Conservation (phyloP, 257 asterid species). For the Coffea canephora region DNA sequence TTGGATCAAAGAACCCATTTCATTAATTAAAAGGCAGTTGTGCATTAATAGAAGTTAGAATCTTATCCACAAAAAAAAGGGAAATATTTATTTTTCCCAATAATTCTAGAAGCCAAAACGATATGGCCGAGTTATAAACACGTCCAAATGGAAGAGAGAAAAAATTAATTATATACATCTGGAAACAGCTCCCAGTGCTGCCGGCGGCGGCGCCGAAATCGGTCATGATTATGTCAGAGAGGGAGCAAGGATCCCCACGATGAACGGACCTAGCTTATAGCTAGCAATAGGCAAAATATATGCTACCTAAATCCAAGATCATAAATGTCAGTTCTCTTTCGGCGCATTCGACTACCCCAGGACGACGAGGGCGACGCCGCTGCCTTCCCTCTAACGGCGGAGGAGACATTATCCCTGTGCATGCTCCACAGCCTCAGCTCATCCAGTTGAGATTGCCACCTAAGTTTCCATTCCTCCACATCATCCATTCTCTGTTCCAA, state of each 20-base stretch:
- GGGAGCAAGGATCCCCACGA: neutral
- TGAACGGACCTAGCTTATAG: neutral
- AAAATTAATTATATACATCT: too few species aligned
- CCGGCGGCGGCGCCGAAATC: neutral
- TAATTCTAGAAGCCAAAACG: neutral
- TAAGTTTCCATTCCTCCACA: conserved; percentile 29
- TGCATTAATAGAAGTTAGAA: neutral
- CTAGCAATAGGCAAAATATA: too few species aligned
- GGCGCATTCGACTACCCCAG: conserved; percentile 50
- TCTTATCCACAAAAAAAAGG: neutral
- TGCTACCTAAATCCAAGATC: conserved; percentile 7
- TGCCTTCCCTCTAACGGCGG: conserved; percentile 6
- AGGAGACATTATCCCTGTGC: neutral
- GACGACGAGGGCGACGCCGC: conserved; percentile 21
- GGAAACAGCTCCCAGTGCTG: neutral
- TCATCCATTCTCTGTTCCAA: conserved; percentile 27
- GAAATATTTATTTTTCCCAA: too few species aligned
- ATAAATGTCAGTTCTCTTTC: conserved; percentile 14
- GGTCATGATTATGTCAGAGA: neutral
- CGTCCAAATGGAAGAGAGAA: too few species aligned
- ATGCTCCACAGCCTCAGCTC: conserved; percentile 32
- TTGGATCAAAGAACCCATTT: neutral
- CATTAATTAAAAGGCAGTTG: neutral
- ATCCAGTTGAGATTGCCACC: conserved; percentile 49
- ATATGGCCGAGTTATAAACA: neutral